Evolutionary conservation across 345 rosid genomes (phyloP).

Genomic region (Citrus reticulata): DNA sequence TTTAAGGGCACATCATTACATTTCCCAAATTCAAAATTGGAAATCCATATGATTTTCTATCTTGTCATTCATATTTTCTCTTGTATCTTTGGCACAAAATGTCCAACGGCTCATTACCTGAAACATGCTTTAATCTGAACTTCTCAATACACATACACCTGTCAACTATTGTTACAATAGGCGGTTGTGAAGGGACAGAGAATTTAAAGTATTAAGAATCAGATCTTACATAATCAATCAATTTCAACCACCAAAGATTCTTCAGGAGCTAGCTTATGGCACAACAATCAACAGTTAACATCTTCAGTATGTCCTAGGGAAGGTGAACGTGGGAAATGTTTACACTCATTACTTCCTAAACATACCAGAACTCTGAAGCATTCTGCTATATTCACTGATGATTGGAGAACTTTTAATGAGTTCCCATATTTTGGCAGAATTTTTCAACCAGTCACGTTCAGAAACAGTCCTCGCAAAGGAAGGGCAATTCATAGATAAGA

Average conservation of each 20-base stretch:
- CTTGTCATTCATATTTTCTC: background rate
- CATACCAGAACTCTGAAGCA: slow-evolving; percentile 55
- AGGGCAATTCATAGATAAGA: slow-evolving; percentile 50
- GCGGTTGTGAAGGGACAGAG: background rate
- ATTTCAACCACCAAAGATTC: background rate
- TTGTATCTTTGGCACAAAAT: background rate
- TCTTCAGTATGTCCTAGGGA: background rate
- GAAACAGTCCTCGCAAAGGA: slow-evolving; percentile 59
- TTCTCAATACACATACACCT: background rate
- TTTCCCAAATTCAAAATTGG: background rate
- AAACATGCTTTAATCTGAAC: background rate
- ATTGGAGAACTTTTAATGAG: slow-evolving; percentile 59
- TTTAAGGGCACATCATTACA: background rate
- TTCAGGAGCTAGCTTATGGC: background rate
- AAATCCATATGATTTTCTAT: background rate
- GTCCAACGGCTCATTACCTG: background rate
- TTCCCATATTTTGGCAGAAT: slow-evolving; percentile 84
- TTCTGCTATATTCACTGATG: slow-evolving; percentile 54
- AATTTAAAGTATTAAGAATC: background rate
- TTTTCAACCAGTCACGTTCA: slow-evolving; percentile 83
- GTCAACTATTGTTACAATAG: background rate
- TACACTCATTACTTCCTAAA: slow-evolving; percentile 46
- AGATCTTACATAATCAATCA: background rate
- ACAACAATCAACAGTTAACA: background rate
- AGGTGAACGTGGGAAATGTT: background rate